Evolutionary conservation across 2,329 filamentous ascomycete species (phyloP).

Genomic region (Macrophomina pseudophaseolina): DNA sequence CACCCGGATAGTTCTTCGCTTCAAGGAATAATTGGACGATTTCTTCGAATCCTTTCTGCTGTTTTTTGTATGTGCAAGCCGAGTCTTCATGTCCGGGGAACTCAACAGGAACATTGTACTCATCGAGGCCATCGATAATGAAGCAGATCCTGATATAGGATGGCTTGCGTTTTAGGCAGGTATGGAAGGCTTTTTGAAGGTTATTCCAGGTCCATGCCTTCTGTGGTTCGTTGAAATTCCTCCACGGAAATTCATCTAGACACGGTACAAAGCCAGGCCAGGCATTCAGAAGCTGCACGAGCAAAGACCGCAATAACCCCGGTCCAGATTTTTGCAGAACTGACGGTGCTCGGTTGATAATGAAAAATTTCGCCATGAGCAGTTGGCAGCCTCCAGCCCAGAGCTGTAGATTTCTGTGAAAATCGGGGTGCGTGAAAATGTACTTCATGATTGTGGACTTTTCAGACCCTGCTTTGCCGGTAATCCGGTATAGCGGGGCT

Average conservation of each 20-base stretch:
- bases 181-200: not conserved
- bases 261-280: not conserved
- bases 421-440: slow-evolving; percentile 30
- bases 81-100: not conserved
- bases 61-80: not conserved
- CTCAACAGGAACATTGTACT: not conserved
- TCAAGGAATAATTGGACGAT: not conserved
- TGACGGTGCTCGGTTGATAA: slow-evolving; percentile 38
- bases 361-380: slow-evolving; percentile 35
- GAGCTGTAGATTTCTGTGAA: slow-evolving; percentile 26
- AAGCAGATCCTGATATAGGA: not conserved
- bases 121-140: not conserved
- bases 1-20: not conserved
- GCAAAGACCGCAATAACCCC: slow-evolving; percentile 35
- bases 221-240: not conserved
- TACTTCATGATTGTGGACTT: slow-evolving; percentile 43
- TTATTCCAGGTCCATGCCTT: not conserved
- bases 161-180: not conserved
- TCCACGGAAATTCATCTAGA: no score
- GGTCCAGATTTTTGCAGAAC: slow-evolving; percentile 33
- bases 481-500: slow-evolving; percentile 44
- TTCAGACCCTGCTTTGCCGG: slow-evolving; percentile 42
- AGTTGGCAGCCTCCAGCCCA: slow-evolving; percentile 31
- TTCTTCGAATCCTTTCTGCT: not conserved
- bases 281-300: slow-evolving; percentile 30